These are phyloP conservation scores for Tephrocybe sp. DNA, from an alignment of 768 basidiomycete genomes.

Conservation along the genomic window DNA sequence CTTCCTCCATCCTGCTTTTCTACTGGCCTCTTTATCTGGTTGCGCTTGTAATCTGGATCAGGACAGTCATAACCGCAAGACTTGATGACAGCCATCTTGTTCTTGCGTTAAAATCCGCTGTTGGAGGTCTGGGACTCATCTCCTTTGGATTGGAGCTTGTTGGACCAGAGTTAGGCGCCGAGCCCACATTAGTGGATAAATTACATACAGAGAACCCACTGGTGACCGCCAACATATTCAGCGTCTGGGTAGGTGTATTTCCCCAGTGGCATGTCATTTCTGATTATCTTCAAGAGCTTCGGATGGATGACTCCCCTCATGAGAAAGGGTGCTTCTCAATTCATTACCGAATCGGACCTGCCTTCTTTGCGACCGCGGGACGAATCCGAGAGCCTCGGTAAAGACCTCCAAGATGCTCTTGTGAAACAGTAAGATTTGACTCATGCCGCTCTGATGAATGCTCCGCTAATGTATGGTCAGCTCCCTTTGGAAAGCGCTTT, in stretches of 20 bases:
- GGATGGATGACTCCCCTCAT: slow-evolving; percentile 84
- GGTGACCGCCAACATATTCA: slow-evolving; percentile 78
- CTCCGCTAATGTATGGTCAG: slow-evolving; percentile 30
- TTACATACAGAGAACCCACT: slow-evolving; percentile 63
- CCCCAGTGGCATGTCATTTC: background rate
- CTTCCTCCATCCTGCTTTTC: slow-evolving; percentile 72
- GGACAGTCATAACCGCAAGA: slow-evolving; percentile 46
- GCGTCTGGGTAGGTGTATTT: slow-evolving; percentile 53
- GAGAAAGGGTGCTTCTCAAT: slow-evolving; percentile 61
- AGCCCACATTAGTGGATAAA: slow-evolving; percentile 28
- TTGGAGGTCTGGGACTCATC: slow-evolving; percentile 45
- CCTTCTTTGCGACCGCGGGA: slow-evolving; percentile 71
- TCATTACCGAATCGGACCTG: slow-evolving; percentile 85
- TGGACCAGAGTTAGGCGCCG: slow-evolving; percentile 58
- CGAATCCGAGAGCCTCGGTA: slow-evolving; percentile 67
- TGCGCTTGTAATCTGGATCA: slow-evolving; percentile 52
- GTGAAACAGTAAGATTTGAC: slow-evolving; percentile 51
- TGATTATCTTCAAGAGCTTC: slow-evolving; percentile 57
- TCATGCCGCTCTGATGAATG: background rate
- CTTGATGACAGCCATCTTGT: slow-evolving; percentile 33
- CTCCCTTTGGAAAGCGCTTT: slow-evolving; percentile 73
- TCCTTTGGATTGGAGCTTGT: slow-evolving; percentile 68
- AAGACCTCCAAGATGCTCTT: slow-evolving; percentile 59
- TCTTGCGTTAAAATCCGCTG: slow-evolving; percentile 43
- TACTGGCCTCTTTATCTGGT: slow-evolving; percentile 78